Conservation (phyloP, 176 grass and related monocot species). For the Dendrocalamus sinicus region DNA sequence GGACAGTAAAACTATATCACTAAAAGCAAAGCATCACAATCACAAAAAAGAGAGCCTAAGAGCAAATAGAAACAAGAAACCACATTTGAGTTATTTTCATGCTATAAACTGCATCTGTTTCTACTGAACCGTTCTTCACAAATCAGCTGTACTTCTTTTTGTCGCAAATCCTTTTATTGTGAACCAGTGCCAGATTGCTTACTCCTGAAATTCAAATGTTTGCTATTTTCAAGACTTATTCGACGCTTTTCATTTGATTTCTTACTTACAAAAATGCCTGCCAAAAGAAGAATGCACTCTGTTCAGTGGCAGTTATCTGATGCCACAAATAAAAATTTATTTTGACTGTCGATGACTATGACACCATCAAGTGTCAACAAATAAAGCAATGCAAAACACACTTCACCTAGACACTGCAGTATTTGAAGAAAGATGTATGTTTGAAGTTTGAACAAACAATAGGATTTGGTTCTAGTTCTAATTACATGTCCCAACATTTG, state of each 20-base stretch:
- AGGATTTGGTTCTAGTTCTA: neutral
- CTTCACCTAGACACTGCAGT: neutral
- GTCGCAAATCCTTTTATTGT: neutral
- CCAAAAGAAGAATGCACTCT: neutral
- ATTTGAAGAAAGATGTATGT: neutral
- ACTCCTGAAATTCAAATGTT: neutral
- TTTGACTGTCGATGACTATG: neutral
- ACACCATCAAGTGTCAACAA: neutral
- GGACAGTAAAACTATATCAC: neutral
- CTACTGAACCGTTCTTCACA: neutral
- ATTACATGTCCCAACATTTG: neutral
- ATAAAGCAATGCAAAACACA: neutral
- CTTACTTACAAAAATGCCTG: constrained; percentile 9
- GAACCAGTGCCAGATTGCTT: neutral
- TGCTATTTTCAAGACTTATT: neutral
- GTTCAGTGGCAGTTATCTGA: neutral
- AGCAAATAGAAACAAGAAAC: neutral
- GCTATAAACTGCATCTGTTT: constrained; percentile 9
- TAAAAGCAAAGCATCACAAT: constrained; percentile 13
- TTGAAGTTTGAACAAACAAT: constrained; percentile 8
- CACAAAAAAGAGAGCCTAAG: neutral
- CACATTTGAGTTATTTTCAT: constrained; percentile 24
- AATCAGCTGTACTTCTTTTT: neutral
- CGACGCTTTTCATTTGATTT: neutral
- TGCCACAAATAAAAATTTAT: neutral